Evolutionary conservation across 768 basidiomycete species (phyloP).

Genomic region (Fibroporia radiculosa): DNA sequence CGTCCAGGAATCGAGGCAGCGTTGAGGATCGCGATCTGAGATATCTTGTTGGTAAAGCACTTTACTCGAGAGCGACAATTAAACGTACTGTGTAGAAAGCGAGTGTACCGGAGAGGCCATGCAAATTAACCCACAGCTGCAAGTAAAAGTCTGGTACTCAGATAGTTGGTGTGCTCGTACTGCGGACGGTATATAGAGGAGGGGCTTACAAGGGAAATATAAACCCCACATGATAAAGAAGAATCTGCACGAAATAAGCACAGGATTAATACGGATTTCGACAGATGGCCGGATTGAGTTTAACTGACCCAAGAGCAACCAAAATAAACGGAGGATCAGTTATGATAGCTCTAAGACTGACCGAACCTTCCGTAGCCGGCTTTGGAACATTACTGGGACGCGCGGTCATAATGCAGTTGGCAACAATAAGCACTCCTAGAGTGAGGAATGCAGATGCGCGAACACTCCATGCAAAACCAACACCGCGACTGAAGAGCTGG

Average conservation of each 20-base stretch:
- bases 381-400: slow-evolving; percentile 1
- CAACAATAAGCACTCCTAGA: slow-evolving; percentile 11
- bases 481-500: slow-evolving; percentile 17
- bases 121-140: slow-evolving; percentile 8
- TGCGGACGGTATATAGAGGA: background rate
- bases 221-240: slow-evolving; percentile 10
- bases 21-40: slow-evolving; percentile 44
- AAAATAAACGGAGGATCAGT: slow-evolving; percentile 11
- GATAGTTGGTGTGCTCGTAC: background rate
- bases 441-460: slow-evolving; percentile 18
- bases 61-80: background rate
- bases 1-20: slow-evolving; percentile 46
- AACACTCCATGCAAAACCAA: slow-evolving; percentile 36
- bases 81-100: slow-evolving; percentile 13
- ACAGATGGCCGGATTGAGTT: too few species aligned
- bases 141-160: slow-evolving; percentile 11
- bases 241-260: background rate
- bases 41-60: background rate
- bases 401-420: slow-evolving; percentile 12
- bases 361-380: background rate
- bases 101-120: slow-evolving; percentile 9
- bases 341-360: slow-evolving; percentile 5
- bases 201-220: slow-evolving; percentile 12
- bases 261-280: background rate
- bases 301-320: slow-evolving; percentile 6